phyloP scores from a whole-genome alignment of 129 eudicot species.

The Flaveria bidentis region DNA sequence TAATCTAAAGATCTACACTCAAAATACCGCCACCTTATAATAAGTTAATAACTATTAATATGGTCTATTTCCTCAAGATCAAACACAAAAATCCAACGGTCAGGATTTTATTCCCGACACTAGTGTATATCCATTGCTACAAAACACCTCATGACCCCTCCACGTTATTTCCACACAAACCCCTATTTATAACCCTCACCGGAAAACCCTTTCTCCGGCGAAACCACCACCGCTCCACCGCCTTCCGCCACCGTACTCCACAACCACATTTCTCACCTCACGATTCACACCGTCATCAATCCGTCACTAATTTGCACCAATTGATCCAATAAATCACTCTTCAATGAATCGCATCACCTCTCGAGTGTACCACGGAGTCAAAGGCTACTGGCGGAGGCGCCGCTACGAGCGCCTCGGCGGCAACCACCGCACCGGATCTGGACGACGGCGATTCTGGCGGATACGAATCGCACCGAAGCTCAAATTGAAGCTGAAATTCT shows the following conservation, averaged over 20 bases:
- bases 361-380: slow-evolving; percentile 53
- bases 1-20: too few relatives aligned
- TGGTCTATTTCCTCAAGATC: too few relatives aligned
- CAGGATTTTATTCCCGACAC: too few relatives aligned
- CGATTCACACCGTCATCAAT: background rate
- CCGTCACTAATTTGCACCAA: background rate
- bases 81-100: too few relatives aligned
- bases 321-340: background rate
- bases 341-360: slow-evolving; percentile 54
- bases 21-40: too few relatives aligned
- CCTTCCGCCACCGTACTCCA: background rate
- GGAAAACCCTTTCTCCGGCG: slow-evolving; percentile 19
- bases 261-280: background rate
- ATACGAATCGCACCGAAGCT: slow-evolving; percentile 27
- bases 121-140: background rate
- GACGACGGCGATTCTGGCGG: slow-evolving; percentile 35
- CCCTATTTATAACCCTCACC: slow-evolving; percentile 22
- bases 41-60: too few relatives aligned
- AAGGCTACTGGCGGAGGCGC: slow-evolving; percentile 58
- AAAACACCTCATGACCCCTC: slow-evolving; percentile 15
- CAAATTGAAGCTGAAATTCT: slow-evolving; percentile 32
- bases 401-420: slow-evolving; percentile 53
- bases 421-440: slow-evolving; percentile 20
- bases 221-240: background rate
- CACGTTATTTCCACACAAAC: slow-evolving; percentile 12